Percentiles rank a stretch among this genome's conserved stretches.
phyloP scores from a whole-genome alignment of 208 protist species.

The Trypanosoma scelopori region DNA sequence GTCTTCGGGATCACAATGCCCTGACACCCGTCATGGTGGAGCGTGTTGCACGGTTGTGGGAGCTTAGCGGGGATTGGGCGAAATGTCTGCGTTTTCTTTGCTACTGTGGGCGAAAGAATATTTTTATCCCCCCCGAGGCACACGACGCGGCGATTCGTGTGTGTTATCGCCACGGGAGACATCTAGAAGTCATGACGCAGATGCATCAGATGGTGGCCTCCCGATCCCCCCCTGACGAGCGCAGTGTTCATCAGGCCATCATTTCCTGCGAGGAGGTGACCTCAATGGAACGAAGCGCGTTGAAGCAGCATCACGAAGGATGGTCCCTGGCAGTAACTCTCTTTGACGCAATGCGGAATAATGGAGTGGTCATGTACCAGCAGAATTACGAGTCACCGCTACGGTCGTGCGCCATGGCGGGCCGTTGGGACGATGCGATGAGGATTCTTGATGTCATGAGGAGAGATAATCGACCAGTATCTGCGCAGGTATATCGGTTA shows the following conservation, averaged over 20 bases:
- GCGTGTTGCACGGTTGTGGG: conserved; percentile 42
- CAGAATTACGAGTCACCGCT: conserved; percentile 76
- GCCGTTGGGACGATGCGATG: conserved; percentile 54
- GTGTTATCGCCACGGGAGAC: conserved; percentile 39
- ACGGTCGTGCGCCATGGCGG: conserved; percentile 56
- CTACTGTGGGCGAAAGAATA: conserved; percentile 40
- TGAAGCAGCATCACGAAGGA: background rate
- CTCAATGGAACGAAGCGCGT: conserved; percentile 26
- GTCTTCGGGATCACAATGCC: conserved; percentile 37
- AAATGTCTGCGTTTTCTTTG: conserved; percentile 44
- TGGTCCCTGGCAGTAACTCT: conserved; percentile 59
- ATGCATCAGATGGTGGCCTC: conserved; percentile 56
- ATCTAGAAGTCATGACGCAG: conserved; percentile 46
- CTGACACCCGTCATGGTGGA: conserved; percentile 66
- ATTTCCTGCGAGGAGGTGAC: conserved; percentile 54
- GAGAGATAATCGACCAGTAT: conserved; percentile 52
- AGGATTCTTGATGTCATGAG: conserved; percentile 49
- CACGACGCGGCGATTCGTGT: conserved; percentile 66
- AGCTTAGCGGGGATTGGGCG: conserved; percentile 52
- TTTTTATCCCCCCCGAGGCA: conserved; percentile 58
- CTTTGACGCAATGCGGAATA: conserved; percentile 56
- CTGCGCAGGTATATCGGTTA: conserved; percentile 43
- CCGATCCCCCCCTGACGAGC: conserved; percentile 54
- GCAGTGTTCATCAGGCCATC: conserved; percentile 54
- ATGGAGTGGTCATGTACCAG: conserved; percentile 64